Percentiles rank a stretch among this genome's conserved stretches.
Evolutionary conservation across 129 eudicot genomes (phyloP).

Genomic region (Flaveria bidentis): DNA sequence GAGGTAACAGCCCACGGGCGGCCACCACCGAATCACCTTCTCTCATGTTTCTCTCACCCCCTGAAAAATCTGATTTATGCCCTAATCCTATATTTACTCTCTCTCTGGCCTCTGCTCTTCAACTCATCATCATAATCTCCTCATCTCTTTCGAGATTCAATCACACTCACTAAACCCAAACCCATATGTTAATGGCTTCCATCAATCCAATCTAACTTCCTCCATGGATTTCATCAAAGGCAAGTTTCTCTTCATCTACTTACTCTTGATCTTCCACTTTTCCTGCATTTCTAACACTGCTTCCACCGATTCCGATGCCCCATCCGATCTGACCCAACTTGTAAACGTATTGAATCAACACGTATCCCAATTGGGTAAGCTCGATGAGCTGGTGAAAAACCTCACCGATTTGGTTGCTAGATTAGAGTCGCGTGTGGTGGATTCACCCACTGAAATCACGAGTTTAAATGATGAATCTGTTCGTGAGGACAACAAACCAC

Average conservation of each 20-base stretch:
- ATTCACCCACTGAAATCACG: constrained; percentile 15
- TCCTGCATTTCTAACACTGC: constrained; percentile 26
- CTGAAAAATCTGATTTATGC: constrained; percentile 43
- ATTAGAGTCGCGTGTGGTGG: constrained; percentile 55
- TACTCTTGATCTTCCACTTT: constrained; percentile 37
- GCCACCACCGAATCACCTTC: constrained; percentile 28
- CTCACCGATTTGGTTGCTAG: constrained; percentile 60
- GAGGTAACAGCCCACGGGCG: constrained; percentile 20
- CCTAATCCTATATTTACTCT: constrained; percentile 39
- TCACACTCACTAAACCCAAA: background rate
- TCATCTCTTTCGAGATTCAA: constrained; percentile 15
- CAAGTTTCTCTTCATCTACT: constrained; percentile 47
- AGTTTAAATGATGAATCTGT: constrained; percentile 11
- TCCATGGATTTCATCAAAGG: constrained; percentile 52
- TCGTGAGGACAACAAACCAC: constrained; percentile 9
- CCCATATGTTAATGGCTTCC: constrained; percentile 23
- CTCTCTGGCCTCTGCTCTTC: background rate
- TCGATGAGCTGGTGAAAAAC: constrained; percentile 67
- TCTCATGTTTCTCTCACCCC: constrained; percentile 23
- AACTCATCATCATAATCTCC: background rate
- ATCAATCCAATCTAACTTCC: constrained; percentile 6
- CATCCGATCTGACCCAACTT: constrained; percentile 31
- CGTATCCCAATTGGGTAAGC: constrained; percentile 63
- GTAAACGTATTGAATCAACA: constrained; percentile 45
- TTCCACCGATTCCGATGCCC: constrained; percentile 27